A percentile compares a stretch with the other conserved stretches of the same genome.
These are phyloP conservation scores for Phytopythium mirpurense DNA, from an alignment of 352 stramenopile genomes.

Conservation along the genomic window DNA sequence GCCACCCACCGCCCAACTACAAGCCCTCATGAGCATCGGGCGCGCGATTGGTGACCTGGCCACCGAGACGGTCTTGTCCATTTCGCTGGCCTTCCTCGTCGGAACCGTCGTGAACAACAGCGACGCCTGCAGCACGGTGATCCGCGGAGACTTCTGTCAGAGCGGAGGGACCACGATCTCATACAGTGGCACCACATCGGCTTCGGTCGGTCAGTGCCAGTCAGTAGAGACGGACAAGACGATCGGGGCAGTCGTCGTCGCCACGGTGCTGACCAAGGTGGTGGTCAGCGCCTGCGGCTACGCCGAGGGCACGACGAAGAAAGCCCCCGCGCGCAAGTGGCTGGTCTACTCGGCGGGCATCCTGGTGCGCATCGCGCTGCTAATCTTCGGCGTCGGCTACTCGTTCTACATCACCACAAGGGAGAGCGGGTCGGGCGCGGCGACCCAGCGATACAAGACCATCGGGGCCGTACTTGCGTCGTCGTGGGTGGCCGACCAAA, in stretches of 20 bases:
- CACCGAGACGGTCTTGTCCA: neutral
- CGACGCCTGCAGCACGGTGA: neutral
- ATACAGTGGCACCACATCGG: neutral
- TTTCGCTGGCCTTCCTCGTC: slow-evolving; percentile 1
- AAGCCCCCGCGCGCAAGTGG: neutral
- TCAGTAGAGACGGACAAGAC: neutral
- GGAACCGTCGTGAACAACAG: slow-evolving; percentile 3
- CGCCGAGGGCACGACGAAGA: neutral
- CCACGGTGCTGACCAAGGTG: neutral
- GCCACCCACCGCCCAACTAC: neutral
- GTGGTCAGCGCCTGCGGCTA: neutral
- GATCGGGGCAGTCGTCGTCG: neutral
- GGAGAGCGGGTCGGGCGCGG: neutral
- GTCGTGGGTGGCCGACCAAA: neutral
- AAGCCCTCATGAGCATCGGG: neutral
- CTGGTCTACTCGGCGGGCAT: neutral
- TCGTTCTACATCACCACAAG: neutral
- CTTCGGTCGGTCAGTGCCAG: neutral
- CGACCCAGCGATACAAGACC: neutral
- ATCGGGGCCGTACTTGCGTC: neutral
- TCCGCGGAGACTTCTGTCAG: neutral
- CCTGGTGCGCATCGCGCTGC: neutral
- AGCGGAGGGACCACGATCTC: neutral
- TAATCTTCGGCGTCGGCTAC: neutral
- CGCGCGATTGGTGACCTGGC: neutral